These are phyloP conservation scores for Murraya paniculata DNA, from an alignment of 345 rosid genomes.

Conservation along the genomic window DNA sequence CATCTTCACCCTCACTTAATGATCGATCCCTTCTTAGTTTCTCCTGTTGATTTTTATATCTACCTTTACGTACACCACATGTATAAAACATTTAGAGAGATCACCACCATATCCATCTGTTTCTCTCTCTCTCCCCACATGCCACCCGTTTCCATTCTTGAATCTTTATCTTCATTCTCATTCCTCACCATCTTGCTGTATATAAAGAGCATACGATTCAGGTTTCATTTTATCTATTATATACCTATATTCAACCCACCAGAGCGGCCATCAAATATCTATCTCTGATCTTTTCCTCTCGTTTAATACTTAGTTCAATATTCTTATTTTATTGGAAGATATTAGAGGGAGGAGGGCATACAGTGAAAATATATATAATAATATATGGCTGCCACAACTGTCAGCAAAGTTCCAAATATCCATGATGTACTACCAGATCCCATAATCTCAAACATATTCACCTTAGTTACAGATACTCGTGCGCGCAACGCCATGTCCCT, in stretches of 20 bases:
- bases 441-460: conserved; percentile 49
- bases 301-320: no score
- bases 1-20: background rate
- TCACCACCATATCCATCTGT: background rate
- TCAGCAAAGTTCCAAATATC: background rate
- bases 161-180: conserved; percentile 10
- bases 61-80: background rate
- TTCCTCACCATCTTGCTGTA: background rate
- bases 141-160: background rate
- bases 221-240: background rate
- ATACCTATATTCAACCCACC: background rate
- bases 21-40: background rate
- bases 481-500: conserved; percentile 73
- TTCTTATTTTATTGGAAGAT: background rate
- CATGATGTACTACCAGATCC: conserved; percentile 50
- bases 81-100: background rate
- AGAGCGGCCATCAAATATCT: no score
- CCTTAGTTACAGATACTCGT: conserved; percentile 55
- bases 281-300: no score
- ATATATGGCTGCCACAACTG: conserved; percentile 5
- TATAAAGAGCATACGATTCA: background rate
- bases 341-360: background rate
- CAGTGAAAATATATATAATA: background rate
- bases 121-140: background rate
- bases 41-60: background rate